Evolutionary conservation across 2,329 filamentous ascomycete genomes (phyloP), one percentile per base, ranked within the genome.

Genomic region (Diaporthe australafricana): DNA sequence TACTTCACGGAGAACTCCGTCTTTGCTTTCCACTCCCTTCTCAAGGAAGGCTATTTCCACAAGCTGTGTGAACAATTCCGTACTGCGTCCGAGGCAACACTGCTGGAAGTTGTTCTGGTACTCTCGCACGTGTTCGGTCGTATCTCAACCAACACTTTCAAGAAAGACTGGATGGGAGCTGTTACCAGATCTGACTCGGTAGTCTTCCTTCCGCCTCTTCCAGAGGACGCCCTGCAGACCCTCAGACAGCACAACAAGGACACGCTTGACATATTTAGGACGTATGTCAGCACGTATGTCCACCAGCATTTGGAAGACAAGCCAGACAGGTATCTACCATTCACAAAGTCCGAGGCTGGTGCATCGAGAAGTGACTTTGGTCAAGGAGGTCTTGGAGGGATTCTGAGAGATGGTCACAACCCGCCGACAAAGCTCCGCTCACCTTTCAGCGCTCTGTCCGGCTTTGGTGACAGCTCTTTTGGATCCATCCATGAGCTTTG

Each of bases 1-100:
- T 95, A 95, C 82, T 94, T 91, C 76, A 93, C 91, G 0, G 92
- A 95, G 76, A 94, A 93, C 76, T 89, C 91, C 0, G 90, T 89
- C 6, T 95, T 95, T 77, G 92, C 92, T 0, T 94, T 95, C 80
- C 93, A 95, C 78, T 89, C 92, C 1, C 83, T 96, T 12, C 82
- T 96, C 1, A 91, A 90, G 72, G 88, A 87, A 3, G 92, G 93
- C 0, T 95, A 93, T 77, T 92, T 95, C 78, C 83, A 86, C 73
- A 63, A 84, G 27, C 80, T 95, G 0, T 94, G 92, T 77, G 84
- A 84, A 2, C 83, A 87, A 20, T 85, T 93, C 45, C 80, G 87
- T 53, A 81, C 78, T 3, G 85, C 86, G 20, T 84, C 86, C 1
- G 80, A 87, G 20, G 75, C 79, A 0, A 86, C 90, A 0, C 78